These are phyloP conservation scores for Escallonia herrerae DNA, from an alignment of 129 eudicot genomes.

Conservation along the genomic window DNA sequence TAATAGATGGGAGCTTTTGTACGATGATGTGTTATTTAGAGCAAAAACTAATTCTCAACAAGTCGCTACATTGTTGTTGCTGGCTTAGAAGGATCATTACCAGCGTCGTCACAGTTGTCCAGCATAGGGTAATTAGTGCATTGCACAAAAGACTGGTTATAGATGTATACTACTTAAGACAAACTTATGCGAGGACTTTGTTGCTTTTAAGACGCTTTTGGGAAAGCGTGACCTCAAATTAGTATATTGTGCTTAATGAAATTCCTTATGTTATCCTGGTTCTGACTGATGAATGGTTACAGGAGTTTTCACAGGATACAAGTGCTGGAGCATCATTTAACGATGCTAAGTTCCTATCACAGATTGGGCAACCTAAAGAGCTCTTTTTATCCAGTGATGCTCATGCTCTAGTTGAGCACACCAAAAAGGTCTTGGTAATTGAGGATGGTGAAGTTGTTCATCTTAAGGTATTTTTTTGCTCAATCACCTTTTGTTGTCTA, in stretches of 20 bases:
- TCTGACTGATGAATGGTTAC: constrained; percentile 5
- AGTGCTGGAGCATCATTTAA: constrained; percentile 47
- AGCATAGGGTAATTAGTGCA: too few relatives aligned
- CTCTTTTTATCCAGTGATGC: constrained; percentile 90
- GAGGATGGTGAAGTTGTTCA: constrained; percentile 95
- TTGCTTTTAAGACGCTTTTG: neutral
- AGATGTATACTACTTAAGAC: too few relatives aligned
- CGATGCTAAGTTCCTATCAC: constrained; percentile 59
- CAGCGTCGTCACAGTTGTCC: too few relatives aligned
- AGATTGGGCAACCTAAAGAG: constrained; percentile 78
- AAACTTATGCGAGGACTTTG: neutral
- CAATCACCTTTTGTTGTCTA: neutral
- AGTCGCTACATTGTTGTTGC: too few relatives aligned
- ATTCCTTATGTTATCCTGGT: neutral
- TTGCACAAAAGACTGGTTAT: neutral
- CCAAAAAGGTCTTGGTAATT: constrained; percentile 83
- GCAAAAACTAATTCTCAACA: too few relatives aligned
- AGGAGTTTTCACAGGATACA: constrained; percentile 60
- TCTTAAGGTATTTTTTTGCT: constrained; percentile 51
- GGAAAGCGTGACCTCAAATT: neutral
- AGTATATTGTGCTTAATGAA: neutral
- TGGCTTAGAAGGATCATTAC: too few relatives aligned
- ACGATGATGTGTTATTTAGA: too few relatives aligned
- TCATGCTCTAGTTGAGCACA: constrained; percentile 91
- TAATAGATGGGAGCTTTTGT: too few relatives aligned